Evolutionary conservation across 1,139 yeast species (phyloP), one percentile per base, ranked within the genome.

Genomic region (Yamadazyma sp.): DNA sequence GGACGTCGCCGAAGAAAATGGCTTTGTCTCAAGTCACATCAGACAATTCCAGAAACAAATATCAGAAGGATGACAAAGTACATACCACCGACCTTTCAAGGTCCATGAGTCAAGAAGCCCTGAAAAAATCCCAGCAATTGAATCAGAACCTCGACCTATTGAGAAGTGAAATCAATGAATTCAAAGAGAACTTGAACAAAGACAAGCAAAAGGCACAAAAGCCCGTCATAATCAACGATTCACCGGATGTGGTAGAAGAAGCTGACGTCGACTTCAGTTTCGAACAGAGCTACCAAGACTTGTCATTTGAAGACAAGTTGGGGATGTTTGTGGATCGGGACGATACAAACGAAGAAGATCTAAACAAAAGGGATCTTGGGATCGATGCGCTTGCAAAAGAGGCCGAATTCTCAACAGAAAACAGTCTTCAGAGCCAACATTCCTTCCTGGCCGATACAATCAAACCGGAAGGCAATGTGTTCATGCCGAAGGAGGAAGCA

Each of bases 151-250:
- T 73, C 43, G 73, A 71, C 44, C 49, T 70, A 40, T 60, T 73
- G 40, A 53, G 77, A 39, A 58, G 62, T 18, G 78, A 73, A 49
- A 69, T 73, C 42, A 71, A 71, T 46, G 76, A 72, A 41, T 73
- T 72, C 45, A 72, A 71, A 41, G 77, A 72, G 41, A 69, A 73
- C 42, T 58, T 71, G 47, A 61, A 60, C 33, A 60, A 56, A 36
- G 73, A 66, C 15, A 34, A 43, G 12, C 26, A 17, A 7, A 31
- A 17, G 3, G 34, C 34, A 14, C 28, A 34, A 24, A 44, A 43
- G 29, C 51, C 54, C 2, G 42, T 46, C n/a, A 28, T 36, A 10
- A 34, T 45, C n/a, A 46, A 43, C 20, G 54, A 43, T 36, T 42
- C 41, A 12, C 48, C 43, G 2, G 48, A 44, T 11, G 26, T 39